Evolutionary conservation across 164 flowering plant genomes (phyloP).

Genomic region (Magnolia kwangsiensis): DNA sequence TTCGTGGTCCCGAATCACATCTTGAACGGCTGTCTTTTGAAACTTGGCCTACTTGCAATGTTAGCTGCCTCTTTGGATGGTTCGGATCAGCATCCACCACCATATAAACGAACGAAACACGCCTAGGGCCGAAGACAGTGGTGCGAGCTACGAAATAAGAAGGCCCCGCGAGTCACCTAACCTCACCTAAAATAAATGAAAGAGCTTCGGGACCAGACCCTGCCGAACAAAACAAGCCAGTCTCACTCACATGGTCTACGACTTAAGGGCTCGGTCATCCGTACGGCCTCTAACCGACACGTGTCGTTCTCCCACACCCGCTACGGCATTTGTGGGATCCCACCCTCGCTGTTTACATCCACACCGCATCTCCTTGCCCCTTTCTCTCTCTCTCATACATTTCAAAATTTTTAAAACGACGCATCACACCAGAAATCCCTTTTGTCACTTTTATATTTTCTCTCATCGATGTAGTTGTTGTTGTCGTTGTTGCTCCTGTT

Average conservation of each 20-base stretch:
- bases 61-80: no score
- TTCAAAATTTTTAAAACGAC: not conserved
- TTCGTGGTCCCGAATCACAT: no score
- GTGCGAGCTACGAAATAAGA: no score
- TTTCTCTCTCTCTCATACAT: not conserved
- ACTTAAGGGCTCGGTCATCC: conserved; percentile 3
- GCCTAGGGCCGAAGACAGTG: no score
- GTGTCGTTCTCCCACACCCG: not conserved
- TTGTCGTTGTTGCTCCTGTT: conserved; percentile 1
- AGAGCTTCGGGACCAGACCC: not conserved
- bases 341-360: not conserved
- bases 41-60: no score
- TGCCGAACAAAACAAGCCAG: conserved; percentile 2
- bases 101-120: no score
- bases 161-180: not conserved
- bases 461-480: not conserved
- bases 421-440: conserved; percentile 2
- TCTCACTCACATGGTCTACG: conserved; percentile 2
- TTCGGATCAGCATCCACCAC: no score
- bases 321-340: not conserved
- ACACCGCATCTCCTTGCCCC: not conserved
- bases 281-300: conserved; percentile 1
- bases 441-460: not conserved
- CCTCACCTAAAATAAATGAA: not conserved
- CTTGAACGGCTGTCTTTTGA: no score